Evolutionary conservation across 139 green algal species (phyloP), one percentile per base, ranked within the genome.

Genomic region (Edaphochlamys debaryana): DNA sequence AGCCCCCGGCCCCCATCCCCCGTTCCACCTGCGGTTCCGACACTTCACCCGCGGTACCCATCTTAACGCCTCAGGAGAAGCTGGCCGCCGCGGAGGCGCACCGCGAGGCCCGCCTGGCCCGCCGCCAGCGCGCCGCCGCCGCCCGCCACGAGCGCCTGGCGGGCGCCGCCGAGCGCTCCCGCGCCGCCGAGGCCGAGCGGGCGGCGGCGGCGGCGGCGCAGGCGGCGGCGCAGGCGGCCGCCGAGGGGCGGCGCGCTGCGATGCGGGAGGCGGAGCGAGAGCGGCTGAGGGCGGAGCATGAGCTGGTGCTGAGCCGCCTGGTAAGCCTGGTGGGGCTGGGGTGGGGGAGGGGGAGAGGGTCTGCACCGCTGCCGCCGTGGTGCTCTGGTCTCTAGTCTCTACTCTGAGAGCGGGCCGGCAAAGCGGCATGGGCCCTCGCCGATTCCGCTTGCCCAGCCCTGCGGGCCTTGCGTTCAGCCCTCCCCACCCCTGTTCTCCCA

Each of bases 301-400:
- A 91, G 78, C 69, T 91, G 34, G 79, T 92, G 13, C 72, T 90
- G 40, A 63, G 42, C 34, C 36, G 87, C 30, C 77, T 93, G 82
- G 88, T 92, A 78, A 42, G 85, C 45, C 41, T 32, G 67, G 29
- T 2, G 13, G 29, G 41, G n/a, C n/a, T 3, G 32, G 50, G 45
- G 45, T 29, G 45, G 37, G 42, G 38, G 17, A 30, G 67, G 38
- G 42, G 67, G 32, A 34, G 8, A 30, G 40, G 11, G 45, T n/a
- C n/a, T n/a, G n/a, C n/a, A n/a, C n/a, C n/a, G n/a, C n/a, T n/a
- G n/a, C n/a, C n/a, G n/a, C n/a, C n/a, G n/a, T n/a, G n/a, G n/a
- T n/a, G n/a, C n/a, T n/a, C n/a, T n/a, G n/a, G n/a, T n/a, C n/a
- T n/a, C n/a, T n/a, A n/a, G n/a, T n/a, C 45, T 54, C 45, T 54